Percentiles rank a stretch among this genome's conserved stretches.
These are phyloP conservation scores for Ochetophila trinervis DNA, from an alignment of 306 rosid genomes.

Conservation along the genomic window DNA sequence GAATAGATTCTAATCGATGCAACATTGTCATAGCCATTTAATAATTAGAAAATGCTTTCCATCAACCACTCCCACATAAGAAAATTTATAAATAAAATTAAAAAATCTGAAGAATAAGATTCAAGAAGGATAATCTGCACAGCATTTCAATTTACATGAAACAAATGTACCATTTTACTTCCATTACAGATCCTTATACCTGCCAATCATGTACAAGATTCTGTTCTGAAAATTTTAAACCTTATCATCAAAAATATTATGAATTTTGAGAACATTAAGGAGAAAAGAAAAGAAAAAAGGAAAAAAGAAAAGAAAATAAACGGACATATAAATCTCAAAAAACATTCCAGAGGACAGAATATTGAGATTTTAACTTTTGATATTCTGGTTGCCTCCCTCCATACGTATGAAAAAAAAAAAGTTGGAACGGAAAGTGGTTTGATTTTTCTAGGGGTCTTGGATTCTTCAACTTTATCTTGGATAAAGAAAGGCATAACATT, in stretches of 20 bases:
- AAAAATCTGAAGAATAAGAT: conserved; percentile 1
- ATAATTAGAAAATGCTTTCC: background rate
- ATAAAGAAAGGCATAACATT: conserved; percentile 69
- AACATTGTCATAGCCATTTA: background rate
- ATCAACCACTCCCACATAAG: background rate
- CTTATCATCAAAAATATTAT: background rate
- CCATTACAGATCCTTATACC: conserved; percentile 1
- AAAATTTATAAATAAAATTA: too few species aligned
- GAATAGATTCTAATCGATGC: background rate
- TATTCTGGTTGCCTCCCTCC: conserved; percentile 33
- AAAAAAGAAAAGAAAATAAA: background rate
- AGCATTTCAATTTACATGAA: conserved; percentile 6
- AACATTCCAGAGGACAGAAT: conserved; percentile 17
- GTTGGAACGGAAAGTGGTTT: conserved; percentile 32
- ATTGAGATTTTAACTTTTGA: conserved; percentile 23
- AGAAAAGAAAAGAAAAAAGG: background rate
- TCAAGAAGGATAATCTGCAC: conserved; percentile 5
- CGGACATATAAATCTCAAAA: background rate
- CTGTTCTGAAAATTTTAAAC: background rate
- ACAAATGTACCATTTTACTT: background rate
- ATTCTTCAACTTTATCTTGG: conserved; percentile 62
- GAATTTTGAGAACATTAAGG: background rate
- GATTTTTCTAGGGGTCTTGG: conserved; percentile 41
- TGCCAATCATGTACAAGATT: conserved; percentile 8
- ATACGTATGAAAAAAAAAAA: conserved; percentile 16